Conservation (phyloP, 2,329 filamentous ascomycete species). For the Capronia americana region DNA sequence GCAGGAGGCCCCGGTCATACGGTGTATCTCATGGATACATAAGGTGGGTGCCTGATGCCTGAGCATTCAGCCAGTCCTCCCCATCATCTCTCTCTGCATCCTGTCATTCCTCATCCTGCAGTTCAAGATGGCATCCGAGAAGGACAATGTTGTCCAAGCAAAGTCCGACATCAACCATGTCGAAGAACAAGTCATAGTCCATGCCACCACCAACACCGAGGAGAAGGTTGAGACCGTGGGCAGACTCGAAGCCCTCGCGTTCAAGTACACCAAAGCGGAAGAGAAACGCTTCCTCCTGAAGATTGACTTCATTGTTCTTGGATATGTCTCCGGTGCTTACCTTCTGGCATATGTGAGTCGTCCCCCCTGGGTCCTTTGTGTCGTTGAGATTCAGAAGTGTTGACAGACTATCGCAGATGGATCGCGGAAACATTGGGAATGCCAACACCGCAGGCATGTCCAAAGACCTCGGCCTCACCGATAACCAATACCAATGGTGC, state of each 20-base stretch:
- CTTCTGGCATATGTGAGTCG: constrained; percentile 70
- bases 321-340: constrained; percentile 60
- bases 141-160: constrained; percentile 8
- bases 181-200: constrained; percentile 14
- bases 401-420: constrained; percentile 55
- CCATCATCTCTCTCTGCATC: constrained; percentile 6
- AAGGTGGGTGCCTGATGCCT: constrained; percentile 5
- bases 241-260: constrained; percentile 19
- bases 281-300: constrained; percentile 73
- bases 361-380: neutral
- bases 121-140: constrained; percentile 17
- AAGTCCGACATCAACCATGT: constrained; percentile 23
- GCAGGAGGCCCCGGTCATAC: neutral
- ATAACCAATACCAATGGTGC: constrained; percentile 65
- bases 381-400: neutral
- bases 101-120: neutral
- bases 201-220: constrained; percentile 12
- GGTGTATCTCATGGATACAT: constrained; percentile 8
- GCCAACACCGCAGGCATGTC: constrained; percentile 64
- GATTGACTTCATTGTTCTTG: constrained; percentile 73
- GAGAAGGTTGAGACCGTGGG: constrained; percentile 19
- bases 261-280: constrained; percentile 66
- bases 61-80: neutral
- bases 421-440: constrained; percentile 74
- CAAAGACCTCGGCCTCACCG: constrained; percentile 59